Percentiles rank a stretch among this genome's conserved stretches.
Evolutionary conservation across 768 basidiomycete genomes (phyloP).

Genomic region (Porpolomopsis calyptriformis): DNA sequence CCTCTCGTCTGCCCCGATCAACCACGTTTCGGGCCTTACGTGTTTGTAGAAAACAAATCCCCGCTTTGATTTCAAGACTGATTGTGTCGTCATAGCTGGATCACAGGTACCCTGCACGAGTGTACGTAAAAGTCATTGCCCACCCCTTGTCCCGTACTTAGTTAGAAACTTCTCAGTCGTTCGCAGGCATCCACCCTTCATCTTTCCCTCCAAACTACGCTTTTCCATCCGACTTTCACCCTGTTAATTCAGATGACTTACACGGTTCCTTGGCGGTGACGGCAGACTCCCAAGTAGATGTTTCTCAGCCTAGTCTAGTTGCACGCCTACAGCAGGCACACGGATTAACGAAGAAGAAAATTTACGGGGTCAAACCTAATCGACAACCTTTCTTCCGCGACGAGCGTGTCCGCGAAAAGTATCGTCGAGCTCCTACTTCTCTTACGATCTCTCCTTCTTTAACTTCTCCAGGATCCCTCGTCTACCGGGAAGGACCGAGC

Average conservation of each 20-base stretch:
- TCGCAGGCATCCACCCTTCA: constrained; percentile 4
- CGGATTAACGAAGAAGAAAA: constrained; percentile 60
- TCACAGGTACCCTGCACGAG: constrained; percentile 10
- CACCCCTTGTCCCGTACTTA: constrained; percentile 1
- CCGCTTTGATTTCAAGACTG: constrained; percentile 3
- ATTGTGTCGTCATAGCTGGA: neutral
- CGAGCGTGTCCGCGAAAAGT: constrained; percentile 30
- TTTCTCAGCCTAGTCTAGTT: constrained; percentile 41
- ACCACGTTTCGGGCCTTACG: constrained; percentile 14
- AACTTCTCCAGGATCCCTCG: constrained; percentile 16
- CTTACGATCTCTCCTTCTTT: constrained; percentile 21
- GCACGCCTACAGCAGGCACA: constrained; percentile 55
- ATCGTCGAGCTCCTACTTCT: constrained; percentile 22
- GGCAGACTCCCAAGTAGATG: constrained; percentile 14
- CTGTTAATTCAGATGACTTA: neutral
- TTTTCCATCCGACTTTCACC: constrained; percentile 22
- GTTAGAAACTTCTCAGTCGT: neutral
- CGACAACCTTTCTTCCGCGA: constrained; percentile 46
- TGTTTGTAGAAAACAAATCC: constrained; percentile 17
- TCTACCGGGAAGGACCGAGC: constrained; percentile 22
- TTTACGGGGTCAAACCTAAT: constrained; percentile 42
- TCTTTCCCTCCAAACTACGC: constrained; percentile 26
- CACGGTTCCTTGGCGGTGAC: constrained; percentile 12
- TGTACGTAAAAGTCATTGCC: constrained; percentile 24
- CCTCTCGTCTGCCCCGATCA: constrained; percentile 29